Conservation (phyloP, 805 yeast genomes). For the Isabelozyma gotoi region DNA sequence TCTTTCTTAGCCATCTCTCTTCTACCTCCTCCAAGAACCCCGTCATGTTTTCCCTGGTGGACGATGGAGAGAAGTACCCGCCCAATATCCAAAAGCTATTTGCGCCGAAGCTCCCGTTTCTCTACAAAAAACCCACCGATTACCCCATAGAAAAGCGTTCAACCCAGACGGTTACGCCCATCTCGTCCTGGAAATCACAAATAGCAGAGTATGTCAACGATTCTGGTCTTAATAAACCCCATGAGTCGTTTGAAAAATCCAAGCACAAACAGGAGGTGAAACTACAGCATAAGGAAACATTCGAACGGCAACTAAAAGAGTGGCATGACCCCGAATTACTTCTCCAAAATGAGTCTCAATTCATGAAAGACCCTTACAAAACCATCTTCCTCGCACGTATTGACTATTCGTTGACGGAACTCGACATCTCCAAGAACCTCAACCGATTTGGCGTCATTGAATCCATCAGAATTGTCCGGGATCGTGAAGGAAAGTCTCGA, state of each 20-base stretch:
- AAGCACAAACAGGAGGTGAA: slow-evolving; percentile 20
- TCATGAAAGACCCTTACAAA: slow-evolving; percentile 60
- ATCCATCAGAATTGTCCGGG: slow-evolving; percentile 38
- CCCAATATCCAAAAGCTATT: slow-evolving; percentile 50
- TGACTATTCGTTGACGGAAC: slow-evolving; percentile 61
- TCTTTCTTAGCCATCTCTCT: too few relatives aligned
- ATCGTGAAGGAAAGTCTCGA: slow-evolving; percentile 49
- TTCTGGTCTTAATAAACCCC: background rate
- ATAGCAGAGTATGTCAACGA: slow-evolving; percentile 28
- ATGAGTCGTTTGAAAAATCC: slow-evolving; percentile 9
- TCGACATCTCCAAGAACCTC: slow-evolving; percentile 65
- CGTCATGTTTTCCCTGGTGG: slow-evolving; percentile 8
- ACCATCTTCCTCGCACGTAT: slow-evolving; percentile 80
- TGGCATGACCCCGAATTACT: slow-evolving; percentile 34
- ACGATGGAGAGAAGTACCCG: slow-evolving; percentile 32
- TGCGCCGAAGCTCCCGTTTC: slow-evolving; percentile 57
- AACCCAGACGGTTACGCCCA: slow-evolving; percentile 48
- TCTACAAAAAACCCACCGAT: slow-evolving; percentile 49
- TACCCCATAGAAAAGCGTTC: slow-evolving; percentile 46
- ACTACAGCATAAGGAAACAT: slow-evolving; percentile 9
- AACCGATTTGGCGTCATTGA: slow-evolving; percentile 71
- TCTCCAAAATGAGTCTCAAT: slow-evolving; percentile 24
- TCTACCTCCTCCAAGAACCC: background rate
- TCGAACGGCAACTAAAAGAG: slow-evolving; percentile 24
- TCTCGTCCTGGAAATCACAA: slow-evolving; percentile 31